Conservation (phyloP, 306 rosid genomes). For the Begonia loranthoides region DNA sequence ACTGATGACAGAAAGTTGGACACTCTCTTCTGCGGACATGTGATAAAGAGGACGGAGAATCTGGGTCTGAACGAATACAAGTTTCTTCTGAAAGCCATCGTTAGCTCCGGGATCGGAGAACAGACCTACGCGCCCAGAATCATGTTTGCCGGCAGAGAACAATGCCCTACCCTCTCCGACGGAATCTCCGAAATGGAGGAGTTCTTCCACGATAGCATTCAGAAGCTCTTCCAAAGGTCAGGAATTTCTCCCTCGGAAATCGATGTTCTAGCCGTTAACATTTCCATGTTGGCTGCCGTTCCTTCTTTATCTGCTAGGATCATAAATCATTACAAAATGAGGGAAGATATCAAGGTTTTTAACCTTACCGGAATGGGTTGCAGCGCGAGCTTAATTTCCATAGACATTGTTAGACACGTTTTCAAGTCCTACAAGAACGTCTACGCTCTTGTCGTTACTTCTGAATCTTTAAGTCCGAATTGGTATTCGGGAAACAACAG, state of each 20-base stretch:
- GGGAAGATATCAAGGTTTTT: constrained; percentile 51
- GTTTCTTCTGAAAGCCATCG: constrained; percentile 76
- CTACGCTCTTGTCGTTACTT: constrained; percentile 59
- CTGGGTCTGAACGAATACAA: constrained; percentile 66
- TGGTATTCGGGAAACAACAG: constrained; percentile 62
- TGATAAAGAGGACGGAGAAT: constrained; percentile 35
- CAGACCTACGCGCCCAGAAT: constrained; percentile 73
- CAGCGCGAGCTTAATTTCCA: constrained; percentile 64
- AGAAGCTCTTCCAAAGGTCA: constrained; percentile 31
- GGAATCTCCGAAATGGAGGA: constrained; percentile 65
- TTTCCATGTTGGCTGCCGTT: constrained; percentile 41
- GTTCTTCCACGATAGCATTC: constrained; percentile 49
- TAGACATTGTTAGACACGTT: constrained; percentile 34
- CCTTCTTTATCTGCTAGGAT: constrained; percentile 63
- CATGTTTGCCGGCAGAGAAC: constrained; percentile 48
- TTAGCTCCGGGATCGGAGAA: constrained; percentile 86
- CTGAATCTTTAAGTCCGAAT: constrained; percentile 68
- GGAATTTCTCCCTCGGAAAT: constrained; percentile 47
- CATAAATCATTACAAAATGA: constrained; percentile 56
- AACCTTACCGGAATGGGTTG: constrained; percentile 94
- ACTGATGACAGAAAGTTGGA: constrained; percentile 53
- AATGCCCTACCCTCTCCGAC: constrained; percentile 34
- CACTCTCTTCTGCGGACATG: constrained; percentile 36
- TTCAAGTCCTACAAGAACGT: constrained; percentile 44
- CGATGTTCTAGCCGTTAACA: constrained; percentile 73